These are phyloP conservation scores for Arthromyces matolae DNA, from an alignment of 768 basidiomycete genomes.

Conservation along the genomic window DNA sequence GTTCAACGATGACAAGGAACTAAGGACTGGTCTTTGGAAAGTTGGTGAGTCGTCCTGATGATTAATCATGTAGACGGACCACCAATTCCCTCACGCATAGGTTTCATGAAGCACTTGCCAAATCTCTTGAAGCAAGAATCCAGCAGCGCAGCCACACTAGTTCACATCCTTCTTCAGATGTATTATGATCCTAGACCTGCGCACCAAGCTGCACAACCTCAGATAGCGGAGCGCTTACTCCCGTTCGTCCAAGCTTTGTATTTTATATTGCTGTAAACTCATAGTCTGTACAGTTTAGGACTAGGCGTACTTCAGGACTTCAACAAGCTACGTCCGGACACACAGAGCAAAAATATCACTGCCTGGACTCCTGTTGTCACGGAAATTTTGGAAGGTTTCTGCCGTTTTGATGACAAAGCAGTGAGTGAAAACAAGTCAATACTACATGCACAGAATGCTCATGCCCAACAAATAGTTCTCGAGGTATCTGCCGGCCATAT, in stretches of 20 bases:
- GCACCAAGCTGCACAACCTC: conserved; percentile 78
- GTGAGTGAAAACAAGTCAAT: conserved; percentile 51
- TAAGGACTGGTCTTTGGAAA: conserved; percentile 98
- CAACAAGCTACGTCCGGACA: conserved; percentile 83
- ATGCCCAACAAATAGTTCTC: conserved; percentile 73
- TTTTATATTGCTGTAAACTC: conserved; percentile 6
- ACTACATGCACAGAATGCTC: neutral
- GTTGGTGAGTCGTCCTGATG: conserved; percentile 93
- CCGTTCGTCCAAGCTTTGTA: conserved; percentile 45
- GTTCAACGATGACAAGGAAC: conserved; percentile 98
- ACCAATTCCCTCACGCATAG: conserved; percentile 41
- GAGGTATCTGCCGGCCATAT: conserved; percentile 84
- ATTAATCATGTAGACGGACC: too few relatives aligned
- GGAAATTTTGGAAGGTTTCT: conserved; percentile 88
- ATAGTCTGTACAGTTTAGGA: conserved; percentile 56
- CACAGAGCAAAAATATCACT: conserved; percentile 89
- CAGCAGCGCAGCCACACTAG: conserved; percentile 91
- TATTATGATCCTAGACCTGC: conserved; percentile 88
- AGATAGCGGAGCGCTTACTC: conserved; percentile 69
- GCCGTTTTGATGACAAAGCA: conserved; percentile 84
- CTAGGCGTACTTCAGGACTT: conserved; percentile 89
- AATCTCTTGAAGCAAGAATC: conserved; percentile 98
- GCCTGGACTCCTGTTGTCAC: conserved; percentile 99
- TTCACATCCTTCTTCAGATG: conserved; percentile 90
- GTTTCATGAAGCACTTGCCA: conserved; percentile 99